Evolutionary conservation across 371 early-diverging fungal species (phyloP), one percentile per base, ranked within the genome.

Genomic region (Syncephalis plumigaleata): DNA sequence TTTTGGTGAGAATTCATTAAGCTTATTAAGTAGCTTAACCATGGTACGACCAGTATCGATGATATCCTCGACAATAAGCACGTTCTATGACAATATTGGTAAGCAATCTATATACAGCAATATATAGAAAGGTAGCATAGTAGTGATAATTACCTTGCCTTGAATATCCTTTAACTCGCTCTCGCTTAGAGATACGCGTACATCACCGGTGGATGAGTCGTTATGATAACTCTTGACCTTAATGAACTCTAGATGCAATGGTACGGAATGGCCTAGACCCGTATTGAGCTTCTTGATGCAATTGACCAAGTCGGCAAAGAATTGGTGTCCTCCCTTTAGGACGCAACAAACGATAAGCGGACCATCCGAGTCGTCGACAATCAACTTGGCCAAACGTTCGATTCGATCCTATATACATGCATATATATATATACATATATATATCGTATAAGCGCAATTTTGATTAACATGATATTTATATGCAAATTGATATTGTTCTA

Each of bases 41-140:
- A 93, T 90, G 46, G 89, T 92, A 47, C 66, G 71, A 52, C 88
- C 91, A 16, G 89, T 88, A 60, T 90, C 88, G 47, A 91, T 86
- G 55, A 91, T 90, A 60, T 93, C 91, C 64, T 91, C 91, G 18
- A 87, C 88, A 57, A 90, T 80, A 52, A 91, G 64, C 11, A 91
- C 61, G 62, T 92, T 84, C 78, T 90, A 75, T 26, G 67, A n/a
- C n/a, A n/a, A n/a, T n/a, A n/a, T n/a, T n/a, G n/a, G n/a, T n/a
- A n/a, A n/a, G n/a, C n/a, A n/a, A n/a, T n/a, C n/a, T n/a, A n/a
- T n/a, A n/a, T n/a, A n/a, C n/a, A n/a, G n/a, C n/a, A n/a, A n/a
- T n/a, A n/a, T n/a, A n/a, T n/a, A n/a, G n/a, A n/a, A n/a, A n/a
- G n/a, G n/a, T n/a, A n/a, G n/a, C n/a, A n/a, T n/a, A n/a, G n/a